Percentiles rank a stretch among this genome's conserved stretches.
phyloP scores from a whole-genome alignment of 2,329 filamentous ascomycete species.

The Cryphonectria nitschkei region DNA sequence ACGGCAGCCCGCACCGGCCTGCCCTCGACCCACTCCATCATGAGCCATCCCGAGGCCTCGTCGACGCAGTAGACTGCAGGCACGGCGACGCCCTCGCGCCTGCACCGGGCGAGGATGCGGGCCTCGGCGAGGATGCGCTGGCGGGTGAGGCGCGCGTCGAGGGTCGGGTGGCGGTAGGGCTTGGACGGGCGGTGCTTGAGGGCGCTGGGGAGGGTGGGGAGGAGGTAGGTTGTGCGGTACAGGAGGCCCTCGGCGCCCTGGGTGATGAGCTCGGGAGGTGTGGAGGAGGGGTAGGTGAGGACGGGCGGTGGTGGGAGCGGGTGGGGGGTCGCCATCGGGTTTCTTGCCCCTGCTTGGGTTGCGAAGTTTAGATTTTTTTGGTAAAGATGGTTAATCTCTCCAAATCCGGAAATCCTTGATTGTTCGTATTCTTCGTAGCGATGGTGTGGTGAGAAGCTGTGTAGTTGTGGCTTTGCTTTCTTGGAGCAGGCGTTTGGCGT shows the following conservation, averaged over 20 bases:
- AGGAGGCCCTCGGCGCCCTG: constrained; percentile 96
- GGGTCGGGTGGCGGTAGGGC: constrained; percentile 85
- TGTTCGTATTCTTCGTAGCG: no score
- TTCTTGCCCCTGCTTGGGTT: background rate
- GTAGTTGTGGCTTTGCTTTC: no score
- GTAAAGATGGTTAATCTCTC: background rate
- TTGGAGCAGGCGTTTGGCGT: background rate
- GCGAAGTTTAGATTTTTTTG: background rate
- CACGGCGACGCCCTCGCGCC: constrained; percentile 77
- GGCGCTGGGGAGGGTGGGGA: constrained; percentile 69
- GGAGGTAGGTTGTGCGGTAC: constrained; percentile 83
- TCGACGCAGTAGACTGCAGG: constrained; percentile 77
- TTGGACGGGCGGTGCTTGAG: constrained; percentile 93
- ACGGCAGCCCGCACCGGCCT: constrained; percentile 70
- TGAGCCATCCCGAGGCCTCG: constrained; percentile 70
- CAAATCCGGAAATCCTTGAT: background rate
- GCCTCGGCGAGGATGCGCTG: constrained; percentile 89
- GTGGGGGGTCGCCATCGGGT: constrained; percentile 29
- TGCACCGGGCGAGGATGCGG: constrained; percentile 78
- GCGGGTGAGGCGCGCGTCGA: constrained; percentile 85
- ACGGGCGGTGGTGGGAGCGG: constrained; percentile 62
- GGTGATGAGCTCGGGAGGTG: constrained; percentile 71
- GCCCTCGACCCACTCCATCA: constrained; percentile 85
- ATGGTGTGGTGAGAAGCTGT: no score
- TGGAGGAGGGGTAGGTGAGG: constrained; percentile 64